Percentiles rank a stretch among this genome's conserved stretches.
Evolutionary conservation across 805 yeast species (phyloP).

Genomic region (Zygotorulaspora florentina): DNA sequence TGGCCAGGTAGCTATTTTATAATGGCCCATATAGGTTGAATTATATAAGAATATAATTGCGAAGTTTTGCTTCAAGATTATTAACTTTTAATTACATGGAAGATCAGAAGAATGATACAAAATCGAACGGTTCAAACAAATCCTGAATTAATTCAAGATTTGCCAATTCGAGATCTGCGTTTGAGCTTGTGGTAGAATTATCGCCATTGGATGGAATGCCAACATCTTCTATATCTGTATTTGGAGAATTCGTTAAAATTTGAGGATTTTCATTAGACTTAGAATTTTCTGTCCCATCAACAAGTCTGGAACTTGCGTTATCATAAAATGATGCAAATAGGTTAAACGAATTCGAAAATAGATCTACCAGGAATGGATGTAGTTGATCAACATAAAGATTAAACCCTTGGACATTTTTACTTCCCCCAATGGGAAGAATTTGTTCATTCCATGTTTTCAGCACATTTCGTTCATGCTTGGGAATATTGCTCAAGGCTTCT

Average conservation of each 20-base stretch:
- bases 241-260: constrained; percentile 2
- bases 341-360: constrained; percentile 15
- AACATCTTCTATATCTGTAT: not conserved
- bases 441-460: constrained; percentile 18
- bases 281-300: constrained; percentile 13
- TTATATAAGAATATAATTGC: not conserved
- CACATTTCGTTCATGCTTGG: constrained; percentile 9
- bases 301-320: constrained; percentile 20
- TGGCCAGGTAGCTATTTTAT: not conserved
- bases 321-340: constrained; percentile 29
- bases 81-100: no score
- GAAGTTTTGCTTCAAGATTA: not conserved
- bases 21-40: not conserved
- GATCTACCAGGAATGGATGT: constrained; percentile 13
- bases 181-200: constrained; percentile 1
- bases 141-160: constrained; percentile 23
- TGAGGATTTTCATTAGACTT: not conserved
- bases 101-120: constrained; percentile 23
- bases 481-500: constrained; percentile 6
- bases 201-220: constrained; percentile 1
- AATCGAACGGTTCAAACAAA: constrained; percentile 30
- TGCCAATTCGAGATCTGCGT: constrained; percentile 10
- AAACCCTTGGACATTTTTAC: constrained; percentile 11
- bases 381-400: constrained; percentile 18
- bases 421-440: constrained; percentile 18